These are phyloP conservation scores for Hyphopichia wangnamkhiaoensis DNA, from an alignment of 1,139 yeast genomes.

Conservation along the genomic window DNA sequence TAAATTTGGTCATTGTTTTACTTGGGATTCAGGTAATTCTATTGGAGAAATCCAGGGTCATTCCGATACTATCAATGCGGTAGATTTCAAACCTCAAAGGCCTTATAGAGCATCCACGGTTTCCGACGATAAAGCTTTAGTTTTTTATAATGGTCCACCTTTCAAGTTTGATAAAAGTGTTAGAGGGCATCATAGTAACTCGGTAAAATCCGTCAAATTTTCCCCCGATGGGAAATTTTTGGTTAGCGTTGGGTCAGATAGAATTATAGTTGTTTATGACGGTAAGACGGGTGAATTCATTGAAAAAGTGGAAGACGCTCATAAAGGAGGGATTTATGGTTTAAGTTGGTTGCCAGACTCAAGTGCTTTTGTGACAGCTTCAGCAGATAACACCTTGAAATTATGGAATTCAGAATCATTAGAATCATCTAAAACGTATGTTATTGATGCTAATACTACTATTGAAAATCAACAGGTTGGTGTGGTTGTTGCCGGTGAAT, in stretches of 20 bases:
- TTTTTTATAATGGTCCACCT: conserved; percentile 90
- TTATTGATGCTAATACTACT: conserved; percentile 30
- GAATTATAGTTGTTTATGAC: conserved; percentile 74
- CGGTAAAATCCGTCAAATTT: conserved; percentile 78
- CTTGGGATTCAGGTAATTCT: conserved; percentile 93
- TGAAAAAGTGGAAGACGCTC: conserved; percentile 54
- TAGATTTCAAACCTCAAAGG: conserved; percentile 80
- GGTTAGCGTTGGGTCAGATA: conserved; percentile 87
- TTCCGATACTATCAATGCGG: conserved; percentile 80
- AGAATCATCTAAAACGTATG: conserved; percentile 38
- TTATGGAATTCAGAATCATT: conserved; percentile 51
- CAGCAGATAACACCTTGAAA: conserved; percentile 79
- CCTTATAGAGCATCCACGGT: conserved; percentile 96
- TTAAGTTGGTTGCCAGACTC: conserved; percentile 68
- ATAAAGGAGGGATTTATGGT: conserved; percentile 80
- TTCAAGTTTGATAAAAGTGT: conserved; percentile 78
- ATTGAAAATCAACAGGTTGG: conserved; percentile 79
- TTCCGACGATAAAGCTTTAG: conserved; percentile 82
- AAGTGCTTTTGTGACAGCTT: conserved; percentile 69
- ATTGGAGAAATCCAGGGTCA: conserved; percentile 97
- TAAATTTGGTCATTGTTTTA: conserved; percentile 86
- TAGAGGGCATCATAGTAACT: conserved; percentile 74
- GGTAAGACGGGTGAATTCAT: conserved; percentile 83
- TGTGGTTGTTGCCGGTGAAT: conserved; percentile 62
- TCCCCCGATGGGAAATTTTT: conserved; percentile 76